These are phyloP conservation scores for Pyricularia grisea DNA, from an alignment of 2,329 filamentous ascomycete species.

Conservation along the genomic window DNA sequence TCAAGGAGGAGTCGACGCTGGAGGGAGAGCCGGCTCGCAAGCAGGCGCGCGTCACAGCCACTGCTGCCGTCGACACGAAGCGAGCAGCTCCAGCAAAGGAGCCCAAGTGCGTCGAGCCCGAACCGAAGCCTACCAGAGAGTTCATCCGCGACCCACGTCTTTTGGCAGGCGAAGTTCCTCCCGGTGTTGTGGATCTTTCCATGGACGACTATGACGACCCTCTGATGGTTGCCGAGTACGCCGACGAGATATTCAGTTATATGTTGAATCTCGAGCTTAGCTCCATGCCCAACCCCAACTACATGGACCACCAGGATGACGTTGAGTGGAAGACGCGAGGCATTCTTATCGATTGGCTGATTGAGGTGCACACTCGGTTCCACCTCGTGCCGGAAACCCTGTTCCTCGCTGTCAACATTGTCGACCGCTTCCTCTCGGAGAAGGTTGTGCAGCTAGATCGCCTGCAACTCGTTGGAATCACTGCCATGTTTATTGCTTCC, in stretches of 20 bases:
- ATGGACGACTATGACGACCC: slow-evolving; percentile 86
- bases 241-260: slow-evolving; percentile 96
- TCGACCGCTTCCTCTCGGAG: slow-evolving; percentile 91
- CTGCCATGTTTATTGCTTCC: slow-evolving; percentile 98
- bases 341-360: slow-evolving; percentile 95
- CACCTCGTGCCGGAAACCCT: slow-evolving; percentile 91
- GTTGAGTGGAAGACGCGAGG: slow-evolving; percentile 98
- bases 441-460: slow-evolving; percentile 96
- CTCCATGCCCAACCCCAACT: slow-evolving; percentile 76
- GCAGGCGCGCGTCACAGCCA: slow-evolving; percentile 39
- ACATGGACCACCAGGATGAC: slow-evolving; percentile 91
- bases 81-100: slow-evolving; percentile 21
- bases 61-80: slow-evolving; percentile 33
- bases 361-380: slow-evolving; percentile 96
- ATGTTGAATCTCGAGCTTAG: slow-evolving; percentile 75
- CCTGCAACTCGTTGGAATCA: slow-evolving; percentile 92
- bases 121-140: slow-evolving; percentile 11
- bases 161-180: slow-evolving; percentile 4
- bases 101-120: slow-evolving; percentile 15
- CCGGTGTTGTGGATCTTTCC: slow-evolving; percentile 59
- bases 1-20: slow-evolving; percentile 49
- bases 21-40: slow-evolving; percentile 62
- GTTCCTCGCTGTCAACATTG: slow-evolving; percentile 95
- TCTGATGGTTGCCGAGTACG: slow-evolving; percentile 96
- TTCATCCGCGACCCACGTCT: not conserved